Evolutionary conservation across 2,329 filamentous ascomycete genomes (phyloP).

Genomic region (Talaromyces sp.): DNA sequence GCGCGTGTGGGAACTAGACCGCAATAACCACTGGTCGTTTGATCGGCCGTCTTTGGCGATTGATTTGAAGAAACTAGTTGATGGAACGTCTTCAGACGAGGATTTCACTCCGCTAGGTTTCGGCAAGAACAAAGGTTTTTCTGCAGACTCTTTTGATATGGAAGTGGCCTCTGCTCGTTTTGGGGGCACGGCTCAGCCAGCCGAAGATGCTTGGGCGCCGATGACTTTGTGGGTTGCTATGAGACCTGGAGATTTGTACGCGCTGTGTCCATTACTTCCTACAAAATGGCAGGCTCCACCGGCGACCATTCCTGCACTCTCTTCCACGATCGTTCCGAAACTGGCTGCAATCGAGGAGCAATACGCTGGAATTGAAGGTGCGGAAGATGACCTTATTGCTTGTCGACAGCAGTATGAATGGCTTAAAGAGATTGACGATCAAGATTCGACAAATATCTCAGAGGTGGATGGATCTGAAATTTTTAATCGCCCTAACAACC

Average conservation of each 20-base stretch:
- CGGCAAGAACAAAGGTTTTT: constrained; percentile 75
- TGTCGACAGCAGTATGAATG: constrained; percentile 58
- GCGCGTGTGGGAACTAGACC: constrained; percentile 83
- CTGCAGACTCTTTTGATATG: constrained; percentile 87
- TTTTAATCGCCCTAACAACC: constrained; percentile 53
- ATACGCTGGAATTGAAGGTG: constrained; percentile 29
- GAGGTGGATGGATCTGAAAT: constrained; percentile 50
- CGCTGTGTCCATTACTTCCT: constrained; percentile 84
- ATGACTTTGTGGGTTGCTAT: constrained; percentile 99
- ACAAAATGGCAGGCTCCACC: constrained; percentile 77
- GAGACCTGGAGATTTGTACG: constrained; percentile 88
- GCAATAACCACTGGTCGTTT: constrained; percentile 81
- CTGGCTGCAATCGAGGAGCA: constrained; percentile 47
- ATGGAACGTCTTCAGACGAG: constrained; percentile 76
- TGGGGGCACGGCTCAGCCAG: constrained; percentile 62
- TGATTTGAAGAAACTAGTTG: constrained; percentile 83
- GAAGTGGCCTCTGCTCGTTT: constrained; percentile 89
- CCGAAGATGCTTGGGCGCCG: constrained; percentile 73
- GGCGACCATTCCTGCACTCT: constrained; percentile 75
- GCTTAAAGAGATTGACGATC: constrained; percentile 55
- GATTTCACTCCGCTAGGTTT: constrained; percentile 76
- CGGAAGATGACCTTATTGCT: constrained; percentile 46
- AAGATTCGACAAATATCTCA: constrained; percentile 47
- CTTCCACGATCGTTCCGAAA: constrained; percentile 76
- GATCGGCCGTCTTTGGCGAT: constrained; percentile 78